Base-by-base conservation (phyloP, 108 stramenopile genomes). In the Skeletonema costatum region DNA sequence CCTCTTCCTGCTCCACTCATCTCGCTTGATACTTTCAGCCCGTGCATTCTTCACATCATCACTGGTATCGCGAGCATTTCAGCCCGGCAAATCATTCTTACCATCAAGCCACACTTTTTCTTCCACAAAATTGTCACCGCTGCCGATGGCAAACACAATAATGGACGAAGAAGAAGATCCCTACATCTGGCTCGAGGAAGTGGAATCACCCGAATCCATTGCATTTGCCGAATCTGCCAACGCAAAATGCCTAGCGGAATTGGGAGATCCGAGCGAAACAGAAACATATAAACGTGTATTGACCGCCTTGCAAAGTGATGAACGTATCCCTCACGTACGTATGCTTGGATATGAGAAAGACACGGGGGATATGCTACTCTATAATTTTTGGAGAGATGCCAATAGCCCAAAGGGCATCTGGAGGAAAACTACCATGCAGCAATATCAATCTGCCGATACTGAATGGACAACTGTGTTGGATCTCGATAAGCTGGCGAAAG, bases 401-500 rank as follows among this genome's bases (percentile, higher is more conserved):
- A 80, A 89, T 60, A 90, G 92, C 70, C 88, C 90, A 14, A 90
- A 93, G 64, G 97, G 96, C 38, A 67, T 98, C 1, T 94, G 93
- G 95, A 75, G 97, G 5, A 84, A 94, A 66, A 88, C 88, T 10
- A 90, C 92, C 2, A 33, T 93, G 66, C 38, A 75, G 7, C 83
- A 81, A 48, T 96, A 91, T 83, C 78, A 86, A 68, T 80, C 80
- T 36, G 70, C 73, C 3, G 63, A 62, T 30, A 51, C 79, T 2
- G 74, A 90, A 72, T 97, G 97, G 97, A 78, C 83, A 21, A 89
- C 86, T 10, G 92, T 96, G 0, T 67, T 98, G n/a, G 93, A 98
- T 81, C 79, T 98, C 10, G 97, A 98, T 76, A 85, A 65, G 5
- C 76, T 98, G 59, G 88, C 89, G 17, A 70, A 86, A 59, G 70